Evolutionary conservation across 176 grass and related monocot genomes (phyloP), one percentile per base, ranked within the genome.

Genomic region (Aegilops tauschii): DNA sequence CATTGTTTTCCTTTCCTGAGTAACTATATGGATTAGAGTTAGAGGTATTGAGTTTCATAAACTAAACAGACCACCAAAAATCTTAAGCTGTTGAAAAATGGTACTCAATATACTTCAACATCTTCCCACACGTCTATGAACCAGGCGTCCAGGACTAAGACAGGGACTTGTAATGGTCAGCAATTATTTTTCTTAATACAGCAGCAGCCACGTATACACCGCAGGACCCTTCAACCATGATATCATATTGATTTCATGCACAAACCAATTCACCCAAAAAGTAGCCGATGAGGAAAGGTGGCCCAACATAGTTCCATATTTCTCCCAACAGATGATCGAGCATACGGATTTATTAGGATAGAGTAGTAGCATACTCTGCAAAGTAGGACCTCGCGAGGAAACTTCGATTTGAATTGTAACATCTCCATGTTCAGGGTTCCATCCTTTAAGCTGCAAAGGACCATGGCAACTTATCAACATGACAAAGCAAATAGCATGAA

Each of bases 391-490:
- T 98, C 96, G 49, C 90, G 93, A 75, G 96, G 96, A 91, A 98
- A 98, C 42, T 78, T 93, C 0, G 84, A 88, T 87, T 98, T 98
- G 77, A 98, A 98, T 76, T 90, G 93, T 76, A 98, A 82, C 84
- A 98, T 90, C 76, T 98, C 96, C 88, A 91, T 91, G 90, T 98
- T 98, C 56, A 98, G 76, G 62, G 82, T 98, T 92, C 96, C 96
- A 88, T 98, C 96, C 83, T 98, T 98, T 82, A 98, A 86, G 80
- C 96, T 98, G 92, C 88, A 89, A 18, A 71, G 32, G 66, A 44
- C 16, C 28, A 87, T 52, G 70, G 27, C 28, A 34, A 81, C 1
- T 69, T 74, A 71, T 40, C 64, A 85, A 68, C 73, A 52, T 56
- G 21, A 81, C 36, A 75, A 85, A 52, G 23, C 35, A 86, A 77